phyloP scores from a whole-genome alignment of 768 basidiomycete genomes.

The Clitopilus passeckerianus region DNA sequence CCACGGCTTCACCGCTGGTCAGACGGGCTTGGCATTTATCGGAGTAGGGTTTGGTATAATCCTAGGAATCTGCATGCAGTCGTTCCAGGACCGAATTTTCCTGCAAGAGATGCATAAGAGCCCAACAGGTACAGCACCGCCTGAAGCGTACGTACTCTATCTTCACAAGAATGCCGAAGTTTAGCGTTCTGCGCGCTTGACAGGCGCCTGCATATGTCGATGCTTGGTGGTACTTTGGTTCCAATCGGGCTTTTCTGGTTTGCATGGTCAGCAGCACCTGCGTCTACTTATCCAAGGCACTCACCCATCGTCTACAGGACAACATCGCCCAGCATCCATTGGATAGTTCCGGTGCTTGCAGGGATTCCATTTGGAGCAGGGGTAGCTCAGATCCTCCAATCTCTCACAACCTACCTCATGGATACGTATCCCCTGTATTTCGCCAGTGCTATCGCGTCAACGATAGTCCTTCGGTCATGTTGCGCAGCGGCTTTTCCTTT shows the following conservation, averaged over 20 bases:
- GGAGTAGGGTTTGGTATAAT: conserved; percentile 58
- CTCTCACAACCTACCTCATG: conserved; percentile 67
- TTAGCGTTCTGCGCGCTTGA: background rate
- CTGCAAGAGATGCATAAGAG: conserved; percentile 42
- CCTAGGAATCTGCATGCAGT: conserved; percentile 44
- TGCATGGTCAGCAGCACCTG: conserved; percentile 38
- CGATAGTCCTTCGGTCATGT: conserved; percentile 58
- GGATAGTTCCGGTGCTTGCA: conserved; percentile 64
- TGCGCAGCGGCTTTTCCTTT: conserved; percentile 63
- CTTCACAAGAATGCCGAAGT: background rate
- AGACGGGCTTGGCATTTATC: conserved; percentile 58
- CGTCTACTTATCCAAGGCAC: no score
- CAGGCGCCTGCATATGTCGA: conserved; percentile 57
- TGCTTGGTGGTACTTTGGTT: conserved; percentile 44
- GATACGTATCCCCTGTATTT: conserved; percentile 64
- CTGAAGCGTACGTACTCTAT: conserved; percentile 46
- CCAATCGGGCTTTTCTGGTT: conserved; percentile 66
- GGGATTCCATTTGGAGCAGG: conserved; percentile 64
- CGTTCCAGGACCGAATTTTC: conserved; percentile 52
- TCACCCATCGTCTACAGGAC: conserved; percentile 32
- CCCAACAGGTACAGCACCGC: conserved; percentile 44
- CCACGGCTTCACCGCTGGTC: conserved; percentile 45
- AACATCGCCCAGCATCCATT: conserved; percentile 45
- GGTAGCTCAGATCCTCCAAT: conserved; percentile 60
- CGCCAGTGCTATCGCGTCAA: conserved; percentile 65